Evolutionary conservation across 257 asterid species (phyloP), one percentile per base, ranked within the genome.

Genomic region (Linderniella brevidens): DNA sequence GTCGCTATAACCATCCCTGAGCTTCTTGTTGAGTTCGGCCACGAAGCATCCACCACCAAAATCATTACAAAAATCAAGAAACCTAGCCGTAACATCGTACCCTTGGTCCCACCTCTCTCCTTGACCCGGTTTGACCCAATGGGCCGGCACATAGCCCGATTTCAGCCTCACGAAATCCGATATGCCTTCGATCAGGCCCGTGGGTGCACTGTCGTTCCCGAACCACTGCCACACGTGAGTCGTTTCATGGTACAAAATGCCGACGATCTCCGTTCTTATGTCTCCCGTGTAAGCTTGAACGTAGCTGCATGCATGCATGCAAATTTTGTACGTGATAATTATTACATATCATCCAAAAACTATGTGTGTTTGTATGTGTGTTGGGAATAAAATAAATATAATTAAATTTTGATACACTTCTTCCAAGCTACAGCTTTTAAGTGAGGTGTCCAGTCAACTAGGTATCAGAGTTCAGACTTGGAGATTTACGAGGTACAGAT

Each of bases 31-130:
- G n/a, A 40, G 45, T 10, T 40, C 45, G 6, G 32, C 32, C 32
- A 25, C 32, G 32, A 25, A 25, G 32, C 32, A 25, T 25, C 32
- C 32, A 25, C 32, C 32, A 25, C 4, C 32, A 25, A 40, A 37
- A 3, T 14, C 45, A 40, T 40, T 14, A 10, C 45, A 40, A 11
- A 3, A 40, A 12, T 40, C 45, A 12, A 40, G 45, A 40, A 40
- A 40, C 16, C 45, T 12, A 40, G 45, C 45, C 16, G 45, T 40
- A 40, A 40, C 16, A 14, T 40, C 45, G 16, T 40, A 40, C 45
- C 45, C 45, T 14, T 40, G 45, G 45, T 40, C 45, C 45, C 45
- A 40, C 45, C 45, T 40, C n/a, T 40, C 45, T 14, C 45, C 45
- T 11, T 12, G 14, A 12, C 45, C 45, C n/a, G 14, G 45, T 11